Conservation (phyloP, 148 eudicot genomes). For the Dysphania ambrosioides region DNA sequence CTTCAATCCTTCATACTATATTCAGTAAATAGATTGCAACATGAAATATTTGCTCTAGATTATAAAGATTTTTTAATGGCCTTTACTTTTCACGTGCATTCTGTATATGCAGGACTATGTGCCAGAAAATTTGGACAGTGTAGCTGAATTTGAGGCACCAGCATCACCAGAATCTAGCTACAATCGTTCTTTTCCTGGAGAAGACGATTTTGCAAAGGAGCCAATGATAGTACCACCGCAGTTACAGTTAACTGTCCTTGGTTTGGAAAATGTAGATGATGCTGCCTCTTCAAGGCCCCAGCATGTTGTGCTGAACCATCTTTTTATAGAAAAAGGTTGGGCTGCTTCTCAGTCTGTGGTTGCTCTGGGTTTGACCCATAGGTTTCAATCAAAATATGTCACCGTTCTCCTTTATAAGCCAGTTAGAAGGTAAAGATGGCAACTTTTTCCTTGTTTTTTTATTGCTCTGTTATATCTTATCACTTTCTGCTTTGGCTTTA, state of each 20-base stretch:
- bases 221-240: constrained; percentile 71
- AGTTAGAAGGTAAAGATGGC: constrained; percentile 44
- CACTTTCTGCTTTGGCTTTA: neutral
- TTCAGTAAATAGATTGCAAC: neutral
- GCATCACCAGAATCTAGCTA: constrained; percentile 84
- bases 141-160: constrained; percentile 74
- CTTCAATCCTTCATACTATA: neutral
- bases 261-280: constrained; percentile 36
- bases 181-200: constrained; percentile 42
- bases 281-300: constrained; percentile 50
- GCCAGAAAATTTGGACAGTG: constrained; percentile 70
- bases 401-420: constrained; percentile 92
- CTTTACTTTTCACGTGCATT: neutral
- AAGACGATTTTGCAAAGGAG: constrained; percentile 80
- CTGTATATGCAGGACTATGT: constrained; percentile 59
- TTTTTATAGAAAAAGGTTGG: constrained; percentile 68
- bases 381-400: constrained; percentile 77
- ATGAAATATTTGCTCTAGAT: neutral
- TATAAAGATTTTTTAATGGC: neutral
- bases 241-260: constrained; percentile 59
- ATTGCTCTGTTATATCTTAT: neutral
- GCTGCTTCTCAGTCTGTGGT: constrained; percentile 67
- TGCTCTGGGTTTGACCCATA: constrained; percentile 76
- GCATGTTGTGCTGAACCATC: constrained; percentile 87
- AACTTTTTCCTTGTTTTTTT: neutral